A percentile compares a stretch with the other conserved stretches of the same genome.
Evolutionary conservation across 2,329 filamentous ascomycete genomes (phyloP).

Genomic region (Cladosporium sphaerospermum): DNA sequence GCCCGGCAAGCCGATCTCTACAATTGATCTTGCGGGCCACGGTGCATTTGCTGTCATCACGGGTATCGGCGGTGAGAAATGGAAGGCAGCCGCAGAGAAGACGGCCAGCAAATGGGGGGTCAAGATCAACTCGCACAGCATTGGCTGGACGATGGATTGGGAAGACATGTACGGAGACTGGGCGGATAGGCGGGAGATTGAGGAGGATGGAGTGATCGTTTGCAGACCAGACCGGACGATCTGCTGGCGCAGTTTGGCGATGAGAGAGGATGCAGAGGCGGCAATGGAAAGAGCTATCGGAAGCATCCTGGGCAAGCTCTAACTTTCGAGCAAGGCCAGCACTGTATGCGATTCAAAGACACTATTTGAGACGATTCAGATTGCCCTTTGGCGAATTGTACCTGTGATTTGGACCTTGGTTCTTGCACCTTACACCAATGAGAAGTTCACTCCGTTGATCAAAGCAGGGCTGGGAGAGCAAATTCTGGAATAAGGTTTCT

Average conservation of each 20-base stretch:
- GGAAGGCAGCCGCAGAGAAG: slow-evolving; percentile 45
- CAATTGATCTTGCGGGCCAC: slow-evolving; percentile 55
- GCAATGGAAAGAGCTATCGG: slow-evolving; percentile 23
- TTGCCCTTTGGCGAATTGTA: too few species aligned
- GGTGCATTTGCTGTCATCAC: slow-evolving; percentile 39
- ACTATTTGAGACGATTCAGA: too few species aligned
- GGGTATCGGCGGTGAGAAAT: slow-evolving; percentile 51
- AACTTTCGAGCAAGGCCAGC: background rate
- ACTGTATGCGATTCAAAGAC: background rate
- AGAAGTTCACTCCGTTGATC: too few species aligned
- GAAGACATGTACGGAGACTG: slow-evolving; percentile 60
- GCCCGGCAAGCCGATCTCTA: slow-evolving; percentile 46
- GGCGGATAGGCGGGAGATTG: slow-evolving; percentile 47
- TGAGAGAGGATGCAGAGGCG: slow-evolving; percentile 18
- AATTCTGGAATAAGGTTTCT: too few species aligned
- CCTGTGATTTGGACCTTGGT: too few species aligned
- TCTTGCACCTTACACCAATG: too few species aligned
- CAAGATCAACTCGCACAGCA: slow-evolving; percentile 43
- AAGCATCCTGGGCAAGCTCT: slow-evolving; percentile 19
- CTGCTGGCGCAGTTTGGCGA: slow-evolving; percentile 43
- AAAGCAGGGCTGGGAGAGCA: too few species aligned
- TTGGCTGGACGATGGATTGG: slow-evolving; percentile 55
- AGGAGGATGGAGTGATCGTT: slow-evolving; percentile 53
- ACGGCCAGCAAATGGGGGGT: slow-evolving; percentile 39
- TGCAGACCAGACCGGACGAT: slow-evolving; percentile 55